phyloP scores from a whole-genome alignment of 1,284 basidiomycete genomes.

The Entoloma clypeatum region DNA sequence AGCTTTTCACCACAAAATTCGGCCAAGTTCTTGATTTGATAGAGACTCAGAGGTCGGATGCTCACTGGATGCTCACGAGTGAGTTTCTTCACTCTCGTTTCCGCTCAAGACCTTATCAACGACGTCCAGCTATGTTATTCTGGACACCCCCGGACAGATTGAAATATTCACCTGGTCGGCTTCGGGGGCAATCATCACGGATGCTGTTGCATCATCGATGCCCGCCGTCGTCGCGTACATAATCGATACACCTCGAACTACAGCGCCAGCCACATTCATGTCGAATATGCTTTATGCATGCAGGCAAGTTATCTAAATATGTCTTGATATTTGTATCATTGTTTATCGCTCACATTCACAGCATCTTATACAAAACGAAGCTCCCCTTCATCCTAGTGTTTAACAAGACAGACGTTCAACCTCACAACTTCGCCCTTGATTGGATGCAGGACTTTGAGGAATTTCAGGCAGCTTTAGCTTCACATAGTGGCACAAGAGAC shows the following conservation, averaged over 20 bases:
- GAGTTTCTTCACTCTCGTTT: too few species aligned
- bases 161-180: conserved; percentile 99
- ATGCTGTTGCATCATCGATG: conserved; percentile 90
- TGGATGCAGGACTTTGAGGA: conserved; percentile 99
- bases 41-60: conserved; percentile 93
- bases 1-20: conserved; percentile 98
- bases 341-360: conserved; percentile 30
- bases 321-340: conserved; percentile 5
- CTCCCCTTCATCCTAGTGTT: conserved; percentile 97
- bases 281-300: conserved; percentile 99
- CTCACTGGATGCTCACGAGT: conserved; percentile 86
- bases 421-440: conserved; percentile 88
- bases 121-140: conserved; percentile 83
- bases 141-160: conserved; percentile 99
- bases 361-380: conserved; percentile 98
- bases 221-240: conserved; percentile 96
- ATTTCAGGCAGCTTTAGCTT: conserved; percentile 71
- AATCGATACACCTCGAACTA: conserved; percentile 95
- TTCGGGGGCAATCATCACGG: conserved; percentile 97
- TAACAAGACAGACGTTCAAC: conserved; percentile 94
- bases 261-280: conserved; percentile 98
- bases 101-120: too few species aligned
- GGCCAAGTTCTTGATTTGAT: conserved; percentile 94
- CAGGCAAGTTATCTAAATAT: conserved; percentile 75
- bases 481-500: too few species aligned